Base-by-base conservation (phyloP, 2,329 filamentous ascomycete species). In the Sporothrix mexicana region DNA sequence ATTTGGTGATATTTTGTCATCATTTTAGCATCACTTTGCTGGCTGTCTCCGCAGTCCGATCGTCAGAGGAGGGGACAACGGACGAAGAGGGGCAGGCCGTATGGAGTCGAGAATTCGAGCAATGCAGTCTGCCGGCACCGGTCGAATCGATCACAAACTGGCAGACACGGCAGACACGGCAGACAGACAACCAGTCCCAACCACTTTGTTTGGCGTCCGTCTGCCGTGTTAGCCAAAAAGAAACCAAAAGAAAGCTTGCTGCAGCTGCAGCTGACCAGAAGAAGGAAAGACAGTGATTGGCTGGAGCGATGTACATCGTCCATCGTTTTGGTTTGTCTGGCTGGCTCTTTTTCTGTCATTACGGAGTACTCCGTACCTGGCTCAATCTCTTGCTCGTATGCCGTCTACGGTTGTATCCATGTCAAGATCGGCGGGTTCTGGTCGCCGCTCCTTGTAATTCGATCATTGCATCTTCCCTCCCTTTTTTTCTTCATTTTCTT, bases 1-100 rank as follows among this genome's bases (percentile, higher is more conserved):
- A 17, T 62, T 64, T 64, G 17, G 36, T 62, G 59, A 64, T 64
- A 45, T 23, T 64, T 64, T 64, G 59, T 64, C 59, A 45, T 64
- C 59, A 62, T 64, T 64, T 23, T 62, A 62, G 59, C 59, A 45
- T 45, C 36, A 7, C 1, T 3, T 41, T 62, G 12, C 10, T 55
- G n/a, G 7, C 5, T 41, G 17, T 17, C 25, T 62, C 59, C 36
- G 36, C 59, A 20, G 36, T 10, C 25, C 25, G 55, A 41, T n/a
- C 36, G 9, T 6, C 36, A 43, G 4, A 62, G 36, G 36, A 41
- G 36, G 59, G 59, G 36, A 61, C 15, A 36, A 62, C 8, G 59
- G 36, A n/a, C 17, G 36, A 9, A 25, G 51, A 55, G 13, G 13
- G 47, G 51, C 20, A 23, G 15, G 25, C 30, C 30, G 30, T 36